A percentile compares a stretch with the other conserved stretches of the same genome.
Conservation (phyloP, 1,284 basidiomycete genomes). For the Rhodotorula sp. region DNA sequence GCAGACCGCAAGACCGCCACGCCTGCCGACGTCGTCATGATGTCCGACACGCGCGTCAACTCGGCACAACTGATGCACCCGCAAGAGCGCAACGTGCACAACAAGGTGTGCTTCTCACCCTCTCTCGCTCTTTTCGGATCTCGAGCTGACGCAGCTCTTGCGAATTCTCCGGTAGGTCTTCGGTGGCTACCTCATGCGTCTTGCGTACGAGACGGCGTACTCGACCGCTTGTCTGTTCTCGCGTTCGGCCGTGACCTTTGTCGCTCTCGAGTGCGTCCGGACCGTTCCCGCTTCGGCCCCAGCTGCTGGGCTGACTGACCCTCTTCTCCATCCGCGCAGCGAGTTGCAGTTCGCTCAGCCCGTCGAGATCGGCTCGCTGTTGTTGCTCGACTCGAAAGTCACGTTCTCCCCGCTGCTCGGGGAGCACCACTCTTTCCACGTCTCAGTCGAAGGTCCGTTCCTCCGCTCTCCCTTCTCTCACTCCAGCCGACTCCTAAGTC, state of each 20-base stretch:
- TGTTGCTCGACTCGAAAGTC: constrained; percentile 35
- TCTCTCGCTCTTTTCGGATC: neutral
- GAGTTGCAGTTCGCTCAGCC: constrained; percentile 42
- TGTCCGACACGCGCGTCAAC: constrained; percentile 41
- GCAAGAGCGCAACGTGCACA: constrained; percentile 39
- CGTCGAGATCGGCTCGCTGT: constrained; percentile 40
- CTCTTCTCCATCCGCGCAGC: neutral
- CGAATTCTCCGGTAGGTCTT: constrained; percentile 17
- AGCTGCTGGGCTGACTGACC: neutral
- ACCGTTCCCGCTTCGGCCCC: neutral
- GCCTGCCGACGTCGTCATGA: constrained; percentile 40
- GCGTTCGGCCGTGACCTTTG: constrained; percentile 47
- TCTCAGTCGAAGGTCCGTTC: constrained; percentile 23
- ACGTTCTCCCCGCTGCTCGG: constrained; percentile 35
- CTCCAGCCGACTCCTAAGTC: neutral
- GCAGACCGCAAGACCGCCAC: constrained; percentile 30
- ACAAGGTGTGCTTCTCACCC: constrained; percentile 18
- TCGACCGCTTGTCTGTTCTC: constrained; percentile 47
- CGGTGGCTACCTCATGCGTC: constrained; percentile 40
- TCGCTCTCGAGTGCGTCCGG: constrained; percentile 45
- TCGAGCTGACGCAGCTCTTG: neutral
- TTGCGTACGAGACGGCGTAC: constrained; percentile 49
- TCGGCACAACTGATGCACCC: constrained; percentile 44
- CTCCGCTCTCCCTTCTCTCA: neutral
- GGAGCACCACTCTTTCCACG: constrained; percentile 29